These are phyloP conservation scores for Nelumbo lutea DNA, from an alignment of 164 flowering plant species.

Conservation along the genomic window DNA sequence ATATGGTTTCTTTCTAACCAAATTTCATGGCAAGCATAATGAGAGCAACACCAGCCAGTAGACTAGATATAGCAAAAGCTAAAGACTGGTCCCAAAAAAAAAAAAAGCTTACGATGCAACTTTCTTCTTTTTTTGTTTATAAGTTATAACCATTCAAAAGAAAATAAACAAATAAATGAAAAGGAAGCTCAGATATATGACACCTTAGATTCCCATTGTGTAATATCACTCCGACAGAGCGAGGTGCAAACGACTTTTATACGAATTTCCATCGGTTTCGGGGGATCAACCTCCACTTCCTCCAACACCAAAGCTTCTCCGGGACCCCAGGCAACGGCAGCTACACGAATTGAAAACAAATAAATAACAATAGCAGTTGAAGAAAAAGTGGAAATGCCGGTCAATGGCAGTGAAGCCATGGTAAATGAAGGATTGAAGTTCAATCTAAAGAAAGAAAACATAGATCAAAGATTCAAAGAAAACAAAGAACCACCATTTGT, in stretches of 20 bases:
- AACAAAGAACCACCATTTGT: too few relatives aligned
- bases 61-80: not conserved
- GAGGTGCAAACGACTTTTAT: conserved; percentile 77
- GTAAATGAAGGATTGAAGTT: not conserved
- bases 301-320: conserved; percentile 72
- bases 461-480: too few relatives aligned
- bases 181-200: too few relatives aligned
- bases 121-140: not conserved
- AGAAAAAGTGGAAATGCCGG: not conserved
- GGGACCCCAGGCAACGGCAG: conserved; percentile 83
- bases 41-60: not conserved
- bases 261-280: conserved; percentile 69
- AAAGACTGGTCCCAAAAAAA: not conserved
- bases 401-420: not conserved
- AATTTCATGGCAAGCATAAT: not conserved
- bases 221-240: conserved; percentile 83
- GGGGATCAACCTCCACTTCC: conserved; percentile 78
- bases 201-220: conserved; percentile 85
- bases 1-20: too few relatives aligned
- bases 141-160: not conserved
- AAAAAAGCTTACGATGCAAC: not conserved
- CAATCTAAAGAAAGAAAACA: not conserved
- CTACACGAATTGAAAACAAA: conserved; percentile 15
- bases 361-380: not conserved
- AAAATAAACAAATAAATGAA: not conserved